Base-by-base conservation (phyloP, 1,139 yeast genomes). In the Diutina neorugosa region DNA sequence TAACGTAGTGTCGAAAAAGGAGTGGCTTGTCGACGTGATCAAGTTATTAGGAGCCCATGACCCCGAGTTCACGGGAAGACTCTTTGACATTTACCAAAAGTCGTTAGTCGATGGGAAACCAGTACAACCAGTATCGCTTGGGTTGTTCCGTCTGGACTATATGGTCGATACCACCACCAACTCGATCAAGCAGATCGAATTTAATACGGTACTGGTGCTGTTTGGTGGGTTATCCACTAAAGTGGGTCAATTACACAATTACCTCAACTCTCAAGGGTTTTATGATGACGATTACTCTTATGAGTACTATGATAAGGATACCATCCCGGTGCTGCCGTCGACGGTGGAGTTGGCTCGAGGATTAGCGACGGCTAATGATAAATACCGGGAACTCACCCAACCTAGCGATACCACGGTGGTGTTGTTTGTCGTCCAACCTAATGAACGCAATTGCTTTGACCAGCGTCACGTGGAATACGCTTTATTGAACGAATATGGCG, bases 191-290 rank as follows among this genome's bases (percentile, higher is more conserved):
- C 98, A 94, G 67, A 91, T 93, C 53, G 99, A 93, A 65, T 93
- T 91, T 71, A 93, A 93, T 67, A 90, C 98, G 1, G 91, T 93
- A 2, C 86, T 96, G 61, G 96, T 93, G 1, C 90, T 98, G 0
- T 93, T 93, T 72, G 97, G 96, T 21, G 97, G 96, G 0, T 74
- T 93, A 54, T 85, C 96, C 1, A 68, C 89, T 14, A 86, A 84
- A 63, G 91, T 89, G 20, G 87, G 95, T 20, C 74, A 80, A 60
- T 71, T 88, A 56, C 98, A 93, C 66, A 69, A 76, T 42, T 87
- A 76, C 60, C 69, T 85, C 62, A 84, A 85, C 61, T 65, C 69
- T 6, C 63, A 72, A 11, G 90, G 89, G 4, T 66, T 66, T 14
- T 86, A 84, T 60, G 74, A 73, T 53, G 57, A 62, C 14, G 58